Evolutionary conservation across 2,329 filamentous ascomycete species (phyloP), one percentile per base, ranked within the genome.

Genomic region (Fusarium succisae): DNA sequence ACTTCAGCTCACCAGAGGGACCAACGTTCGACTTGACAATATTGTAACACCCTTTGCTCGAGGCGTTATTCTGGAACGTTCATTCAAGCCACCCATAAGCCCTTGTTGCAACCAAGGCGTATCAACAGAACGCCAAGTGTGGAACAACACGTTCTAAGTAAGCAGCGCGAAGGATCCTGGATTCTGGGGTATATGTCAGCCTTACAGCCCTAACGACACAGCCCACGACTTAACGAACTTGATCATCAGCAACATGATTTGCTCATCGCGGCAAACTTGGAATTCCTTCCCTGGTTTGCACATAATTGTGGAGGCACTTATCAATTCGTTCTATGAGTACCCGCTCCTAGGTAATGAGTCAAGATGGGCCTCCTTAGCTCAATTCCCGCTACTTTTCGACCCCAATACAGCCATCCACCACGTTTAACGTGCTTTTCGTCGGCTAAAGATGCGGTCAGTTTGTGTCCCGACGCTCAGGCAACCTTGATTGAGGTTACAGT

Each of bases 131-230:
- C 56, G 48, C 57, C 61, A 73, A 37, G 60, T 54, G 45, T 56
- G 56, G 26, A 41, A 37, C n/a, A 62, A 55, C 39, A 65, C 64
- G 44, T 63, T 67, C 65, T 70, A 44, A 69, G 72, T 62, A 73
- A 65, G 72, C 66, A 74, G 65, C 37, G 45, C 70, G 57, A 75
- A 41, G 72, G 59, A 72, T 72, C 61, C 72, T 44, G 66, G 67
- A 74, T 74, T 74, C 72, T 43, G 72, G 72, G 72, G 63, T 75
- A 63, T 68, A 73, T 70, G 75, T 77, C 76, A 78, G 76, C 76
- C 76, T 77, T 78, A 78, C 74, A 78, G 76, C 76, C 76, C 74
- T 78, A 78, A 64, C 61, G 54, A 63, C 65, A 69, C 62, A 66
- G 60, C 67, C 67, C 60, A 22, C 50, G 41, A 47, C 37, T 62